Base-by-base conservation (phyloP, 208 protist genomes). In the Trypanosoma cruzi region DNA sequence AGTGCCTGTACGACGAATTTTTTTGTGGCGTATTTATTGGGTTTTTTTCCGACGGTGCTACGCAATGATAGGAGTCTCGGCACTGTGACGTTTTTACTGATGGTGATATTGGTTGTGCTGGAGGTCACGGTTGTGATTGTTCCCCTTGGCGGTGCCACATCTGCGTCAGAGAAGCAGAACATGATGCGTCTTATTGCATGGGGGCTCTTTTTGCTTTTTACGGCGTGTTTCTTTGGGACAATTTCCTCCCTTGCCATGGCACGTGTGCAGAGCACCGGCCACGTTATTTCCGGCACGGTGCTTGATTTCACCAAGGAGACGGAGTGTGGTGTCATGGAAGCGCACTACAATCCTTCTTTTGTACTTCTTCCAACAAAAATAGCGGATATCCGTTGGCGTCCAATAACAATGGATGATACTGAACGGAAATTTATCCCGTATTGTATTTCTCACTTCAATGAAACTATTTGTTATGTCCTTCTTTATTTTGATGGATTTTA, bases 401-500 rank as follows among this genome's bases (percentile, higher is more conserved):
- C 81, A 24, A 70, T 96, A 62, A 93, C 87, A 29, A 80, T 81
- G 62, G 85, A 84, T 46, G 32, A 63, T 7, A 78, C 16, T 13
- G 76, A 77, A 44, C 44, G 68, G 8, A 66, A 26, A 0, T 76
- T 92, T 14, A 18, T 61, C 48, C 86, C 86, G 0, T 84, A 86
- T 60, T 95, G 89, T 61, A 49, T 84, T 36, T 28, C 55, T 20
- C 58, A 49, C 24, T 37, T 10, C 18, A 55, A 46, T 14, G 36
- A 67, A 13, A 72, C 58, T 22, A 71, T 55, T 36, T 96, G 87
- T 73, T 93, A 82, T 70, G 80, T 89, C 13, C 42, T 93, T 28
- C 60, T 93, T 8, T 96, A 70, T 68, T 96, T 96, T 55, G 90
- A 93, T 65, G 74, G 37, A n/a, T 57, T 71, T 53, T 96, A 92